These are phyloP conservation scores for Dioszegia aurantiaca DNA, from an alignment of 768 basidiomycete species.

Conservation along the genomic window DNA sequence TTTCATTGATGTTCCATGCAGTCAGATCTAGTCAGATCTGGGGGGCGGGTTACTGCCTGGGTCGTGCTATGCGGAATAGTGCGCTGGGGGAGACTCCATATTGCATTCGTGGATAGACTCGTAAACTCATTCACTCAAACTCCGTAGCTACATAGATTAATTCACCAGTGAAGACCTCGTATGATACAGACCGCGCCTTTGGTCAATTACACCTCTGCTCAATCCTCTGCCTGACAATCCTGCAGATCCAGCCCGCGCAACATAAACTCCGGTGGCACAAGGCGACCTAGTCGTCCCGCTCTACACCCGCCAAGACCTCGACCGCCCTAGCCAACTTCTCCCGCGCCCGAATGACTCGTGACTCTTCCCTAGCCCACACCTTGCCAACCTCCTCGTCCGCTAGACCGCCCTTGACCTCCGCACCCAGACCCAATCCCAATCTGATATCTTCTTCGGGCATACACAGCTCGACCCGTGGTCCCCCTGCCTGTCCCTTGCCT, in stretches of 20 bases:
- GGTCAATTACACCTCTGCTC: too few species aligned
- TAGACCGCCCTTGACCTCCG: conserved; percentile 23
- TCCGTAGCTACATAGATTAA: background rate
- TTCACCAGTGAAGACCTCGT: background rate
- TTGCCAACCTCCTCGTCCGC: conserved; percentile 48
- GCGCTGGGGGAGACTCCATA: too few species aligned
- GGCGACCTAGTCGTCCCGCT: background rate
- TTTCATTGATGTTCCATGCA: too few species aligned
- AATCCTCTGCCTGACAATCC: too few species aligned
- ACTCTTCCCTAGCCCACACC: conserved; percentile 44
- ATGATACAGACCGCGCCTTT: too few species aligned
- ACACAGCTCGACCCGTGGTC: conserved; percentile 35
- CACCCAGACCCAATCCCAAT: conserved; percentile 36
- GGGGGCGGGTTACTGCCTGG: too few species aligned
- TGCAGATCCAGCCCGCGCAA: too few species aligned
- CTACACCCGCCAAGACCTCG: conserved; percentile 15
- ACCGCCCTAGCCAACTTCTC: conserved; percentile 23
- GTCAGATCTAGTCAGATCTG: too few species aligned
- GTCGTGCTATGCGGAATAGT: too few species aligned
- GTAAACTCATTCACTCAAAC: too few species aligned
- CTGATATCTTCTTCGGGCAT: conserved; percentile 46
- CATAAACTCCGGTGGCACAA: too few species aligned
- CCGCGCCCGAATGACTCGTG: conserved; percentile 21
- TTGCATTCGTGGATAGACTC: too few species aligned
- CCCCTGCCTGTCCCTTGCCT: conserved; percentile 14